A percentile compares a stretch with the other conserved stretches of the same genome.
Conservation (phyloP, 2,329 filamentous ascomycete species). For the Alternaria burnsii region DNA sequence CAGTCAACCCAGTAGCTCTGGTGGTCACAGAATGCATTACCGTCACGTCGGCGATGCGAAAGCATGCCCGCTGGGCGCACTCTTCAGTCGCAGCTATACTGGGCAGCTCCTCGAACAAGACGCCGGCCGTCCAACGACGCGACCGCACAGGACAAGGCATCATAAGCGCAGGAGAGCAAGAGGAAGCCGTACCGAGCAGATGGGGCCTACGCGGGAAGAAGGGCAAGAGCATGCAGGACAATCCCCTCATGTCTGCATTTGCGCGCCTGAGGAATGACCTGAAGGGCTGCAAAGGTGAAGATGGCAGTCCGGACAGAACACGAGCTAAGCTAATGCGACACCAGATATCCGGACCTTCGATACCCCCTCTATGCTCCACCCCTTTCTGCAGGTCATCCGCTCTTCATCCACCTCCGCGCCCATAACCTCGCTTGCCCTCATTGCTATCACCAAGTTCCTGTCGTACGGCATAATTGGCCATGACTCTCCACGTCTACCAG, state of each 20-base stretch:
- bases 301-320: background rate
- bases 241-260: constrained; percentile 94
- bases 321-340: constrained; percentile 31
- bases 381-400: constrained; percentile 95
- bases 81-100: constrained; percentile 96
- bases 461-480: constrained; percentile 90
- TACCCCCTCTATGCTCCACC: constrained; percentile 85
- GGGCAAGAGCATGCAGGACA: constrained; percentile 96
- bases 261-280: constrained; percentile 87
- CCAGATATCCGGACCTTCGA: constrained; percentile 88
- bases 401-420: constrained; percentile 95
- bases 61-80: constrained; percentile 94
- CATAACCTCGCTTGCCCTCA: constrained; percentile 92
- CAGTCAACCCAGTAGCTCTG: constrained; percentile 88
- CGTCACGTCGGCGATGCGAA: constrained; percentile 97
- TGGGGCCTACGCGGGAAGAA: constrained; percentile 96
- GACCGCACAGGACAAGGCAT: constrained; percentile 48
- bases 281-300: constrained; percentile 79
- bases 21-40: constrained; percentile 99
- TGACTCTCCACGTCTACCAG: constrained; percentile 83
- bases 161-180: constrained; percentile 49
- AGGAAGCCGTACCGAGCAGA: constrained; percentile 75
- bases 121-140: constrained; percentile 45
- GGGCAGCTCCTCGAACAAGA: constrained; percentile 70
- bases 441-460: constrained; percentile 95